phyloP scores from a whole-genome alignment of 331 rosid species.

The Stylosanthes scabra region DNA sequence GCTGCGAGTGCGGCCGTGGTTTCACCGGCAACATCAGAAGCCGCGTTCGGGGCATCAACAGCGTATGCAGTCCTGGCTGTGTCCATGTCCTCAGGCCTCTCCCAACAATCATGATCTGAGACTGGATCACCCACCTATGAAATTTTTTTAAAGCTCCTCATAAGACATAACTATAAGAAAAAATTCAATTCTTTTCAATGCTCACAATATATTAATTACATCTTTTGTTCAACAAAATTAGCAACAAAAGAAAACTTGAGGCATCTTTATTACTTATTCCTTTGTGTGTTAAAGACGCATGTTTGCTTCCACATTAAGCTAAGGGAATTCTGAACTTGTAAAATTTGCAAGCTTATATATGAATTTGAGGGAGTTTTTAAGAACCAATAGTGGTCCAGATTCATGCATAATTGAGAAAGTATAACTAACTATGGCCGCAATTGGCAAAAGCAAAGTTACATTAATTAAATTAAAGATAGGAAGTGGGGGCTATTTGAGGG shows the following conservation, averaged over 20 bases:
- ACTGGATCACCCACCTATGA: conserved; percentile 91
- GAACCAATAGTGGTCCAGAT: conserved; percentile 30
- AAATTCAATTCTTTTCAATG: too few relatives aligned
- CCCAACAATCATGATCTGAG: conserved; percentile 86
- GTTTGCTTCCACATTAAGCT: neutral
- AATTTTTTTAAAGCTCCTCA: too few relatives aligned
- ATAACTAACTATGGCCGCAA: neutral
- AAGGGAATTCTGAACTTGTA: neutral
- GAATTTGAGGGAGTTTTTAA: conserved; percentile 38
- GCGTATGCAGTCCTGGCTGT: conserved; percentile 77
- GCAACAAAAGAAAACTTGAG: neutral
- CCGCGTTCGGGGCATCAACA: conserved; percentile 86
- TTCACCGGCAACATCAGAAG: conserved; percentile 91
- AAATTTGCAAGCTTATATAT: neutral
- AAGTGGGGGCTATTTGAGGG: neutral
- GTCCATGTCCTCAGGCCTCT: conserved; percentile 98
- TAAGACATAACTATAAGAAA: too few relatives aligned
- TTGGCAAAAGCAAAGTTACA: too few relatives aligned
- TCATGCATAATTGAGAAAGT: conserved; percentile 12
- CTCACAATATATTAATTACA: too few relatives aligned
- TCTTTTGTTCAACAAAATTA: neutral
- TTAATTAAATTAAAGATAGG: neutral
- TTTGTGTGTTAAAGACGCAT: neutral
- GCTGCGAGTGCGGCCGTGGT: conserved; percentile 89
- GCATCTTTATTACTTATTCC: neutral